phyloP scores from a whole-genome alignment of 2,329 filamentous ascomycete species.

The Ascochyta lentis region DNA sequence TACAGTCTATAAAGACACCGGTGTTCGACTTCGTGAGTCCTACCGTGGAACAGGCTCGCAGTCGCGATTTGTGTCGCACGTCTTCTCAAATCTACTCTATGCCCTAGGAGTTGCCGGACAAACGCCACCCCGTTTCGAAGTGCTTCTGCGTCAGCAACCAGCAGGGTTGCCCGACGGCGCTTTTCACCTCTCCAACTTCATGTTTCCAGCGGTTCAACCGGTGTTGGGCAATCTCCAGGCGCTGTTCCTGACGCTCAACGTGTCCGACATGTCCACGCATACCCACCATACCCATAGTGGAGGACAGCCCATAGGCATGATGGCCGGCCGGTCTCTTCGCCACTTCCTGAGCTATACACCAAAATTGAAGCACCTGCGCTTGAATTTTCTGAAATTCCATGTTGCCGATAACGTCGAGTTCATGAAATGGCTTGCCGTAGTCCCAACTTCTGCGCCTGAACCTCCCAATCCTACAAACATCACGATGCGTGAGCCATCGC shows the following conservation, averaged over 20 bases:
- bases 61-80: conserved; percentile 19
- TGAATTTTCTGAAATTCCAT: conserved; percentile 55
- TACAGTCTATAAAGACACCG: conserved; percentile 50
- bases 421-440: conserved; percentile 47
- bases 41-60: conserved; percentile 12
- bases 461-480: conserved; percentile 1
- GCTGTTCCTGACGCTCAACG: conserved; percentile 52
- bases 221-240: conserved; percentile 57
- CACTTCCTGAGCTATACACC: conserved; percentile 51
- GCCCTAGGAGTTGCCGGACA: conserved; percentile 42
- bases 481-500: conserved; percentile 10
- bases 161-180: conserved; percentile 49
- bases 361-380: conserved; percentile 60
- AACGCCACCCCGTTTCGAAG: conserved; percentile 55
- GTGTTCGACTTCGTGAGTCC: conserved; percentile 27
- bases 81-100: conserved; percentile 30
- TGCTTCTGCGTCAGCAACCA: conserved; percentile 48
- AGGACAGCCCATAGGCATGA: conserved; percentile 7
- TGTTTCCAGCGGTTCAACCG: conserved; percentile 47
- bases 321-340: conserved; percentile 28
- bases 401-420: conserved; percentile 37
- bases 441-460: neutral
- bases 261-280: neutral
- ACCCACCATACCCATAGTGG: conserved; percentile 23
- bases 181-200: conserved; percentile 56